Base-by-base conservation (phyloP, 2,329 filamentous ascomycete genomes). In the Pseudogymnoascus sp. region DNA sequence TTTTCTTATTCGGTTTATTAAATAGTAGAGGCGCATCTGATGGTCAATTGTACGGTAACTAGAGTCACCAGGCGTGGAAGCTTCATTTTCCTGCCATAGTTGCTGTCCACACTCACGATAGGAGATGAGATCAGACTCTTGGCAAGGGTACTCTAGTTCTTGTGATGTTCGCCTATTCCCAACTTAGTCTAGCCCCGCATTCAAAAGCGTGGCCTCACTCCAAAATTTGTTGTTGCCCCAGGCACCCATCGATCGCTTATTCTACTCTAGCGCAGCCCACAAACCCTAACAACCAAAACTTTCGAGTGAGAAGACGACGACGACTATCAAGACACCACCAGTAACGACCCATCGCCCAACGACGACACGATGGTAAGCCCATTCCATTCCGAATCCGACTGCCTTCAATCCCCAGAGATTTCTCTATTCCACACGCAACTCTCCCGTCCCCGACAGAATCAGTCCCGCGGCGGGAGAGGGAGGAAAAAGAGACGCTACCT, bases 361-460 rank as follows among this genome's bases (percentile, higher is more conserved):
- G 57, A 57, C 62, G 60, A 41, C 66, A 68, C 41, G 61, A 63
- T 63, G 61, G 61, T 63, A 63, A 63, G 61, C 41, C 58, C 58
- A 60, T 57, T 57, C 58, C 37, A 43, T 57, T 47, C 35, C 57
- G 57, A 59, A 35, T 11, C 57, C 57, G 57, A 59, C 57, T 43
- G 35, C 57, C 20, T 59, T 30, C 35, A 43, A 25, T 59, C 57
- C 20, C 35, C 57, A 43, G 57, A 38, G 20, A 12, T 8, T 22
- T 22, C 33, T 60, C 58, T 20, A 22, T 41, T 18, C 58, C 8
- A 33, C 35, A 60, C 38, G 30, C 37, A 50, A 14, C 20, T 43
- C 38, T n/a, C 37, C 20, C 35, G 20, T n/a, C 20, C 41, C 15
- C 28, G 37, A 57, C 38, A n/a, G 22, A 43, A 57, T 33, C 57